A percentile compares a stretch with the other conserved stretches of the same genome.
Evolutionary conservation across 805 yeast genomes (phyloP).

Genomic region (Millerozyma acaciae): DNA sequence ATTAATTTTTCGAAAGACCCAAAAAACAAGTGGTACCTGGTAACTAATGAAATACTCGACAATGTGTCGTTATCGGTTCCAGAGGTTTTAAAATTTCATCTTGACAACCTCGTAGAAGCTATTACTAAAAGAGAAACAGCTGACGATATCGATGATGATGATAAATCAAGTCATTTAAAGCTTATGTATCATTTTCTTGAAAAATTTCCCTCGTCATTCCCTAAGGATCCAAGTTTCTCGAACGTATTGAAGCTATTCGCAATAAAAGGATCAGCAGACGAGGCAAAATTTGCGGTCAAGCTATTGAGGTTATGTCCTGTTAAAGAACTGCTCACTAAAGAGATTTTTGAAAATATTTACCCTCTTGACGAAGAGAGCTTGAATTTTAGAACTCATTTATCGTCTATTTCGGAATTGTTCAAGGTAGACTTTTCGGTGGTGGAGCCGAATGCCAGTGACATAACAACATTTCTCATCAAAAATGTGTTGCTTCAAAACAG

Average conservation of each 20-base stretch:
- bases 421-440: conserved; percentile 44
- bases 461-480: conserved; percentile 58
- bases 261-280: conserved; percentile 49
- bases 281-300: conserved; percentile 63
- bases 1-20: conserved; percentile 43
- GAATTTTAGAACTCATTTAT: conserved; percentile 51
- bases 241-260: conserved; percentile 47
- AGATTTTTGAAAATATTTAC: conserved; percentile 40
- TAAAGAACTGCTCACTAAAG: conserved; percentile 36
- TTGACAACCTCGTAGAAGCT: conserved; percentile 43
- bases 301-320: conserved; percentile 47
- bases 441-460: conserved; percentile 51
- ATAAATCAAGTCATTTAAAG: conserved; percentile 43
- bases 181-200: conserved; percentile 58
- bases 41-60: conserved; percentile 54
- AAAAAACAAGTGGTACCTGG: conserved; percentile 20
- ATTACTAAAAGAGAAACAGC: conserved; percentile 21
- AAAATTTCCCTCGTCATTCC: conserved; percentile 46
- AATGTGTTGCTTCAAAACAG: conserved; percentile 56
- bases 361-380: conserved; percentile 44
- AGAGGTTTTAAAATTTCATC: conserved; percentile 57
- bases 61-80: conserved; percentile 61
- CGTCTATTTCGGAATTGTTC: conserved; percentile 59
- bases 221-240: conserved; percentile 41
- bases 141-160: conserved; percentile 12